Conservation (phyloP, 2,329 filamentous ascomycete genomes). For the Neonectria neomacrospora region DNA sequence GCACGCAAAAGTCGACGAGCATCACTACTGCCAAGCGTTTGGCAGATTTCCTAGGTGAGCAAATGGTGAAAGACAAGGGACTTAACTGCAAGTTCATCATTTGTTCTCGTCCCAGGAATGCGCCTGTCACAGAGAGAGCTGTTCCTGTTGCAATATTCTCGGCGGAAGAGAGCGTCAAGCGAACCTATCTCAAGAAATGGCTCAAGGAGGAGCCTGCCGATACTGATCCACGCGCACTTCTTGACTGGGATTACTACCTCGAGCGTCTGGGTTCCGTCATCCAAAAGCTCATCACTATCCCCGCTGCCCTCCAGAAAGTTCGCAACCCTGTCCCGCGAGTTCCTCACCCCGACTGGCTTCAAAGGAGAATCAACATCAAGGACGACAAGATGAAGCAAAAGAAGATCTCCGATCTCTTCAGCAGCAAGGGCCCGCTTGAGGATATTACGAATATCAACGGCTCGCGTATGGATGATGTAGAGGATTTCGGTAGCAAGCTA, state of each 20-base stretch:
- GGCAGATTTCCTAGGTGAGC: conserved; percentile 95
- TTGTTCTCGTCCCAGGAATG: conserved; percentile 84
- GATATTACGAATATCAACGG: conserved; percentile 76
- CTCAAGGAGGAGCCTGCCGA: conserved; percentile 90
- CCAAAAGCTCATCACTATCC: conserved; percentile 98
- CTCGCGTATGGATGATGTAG: conserved; percentile 72
- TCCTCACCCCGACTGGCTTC: conserved; percentile 95
- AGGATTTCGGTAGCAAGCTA: conserved; percentile 80
- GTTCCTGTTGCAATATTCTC: conserved; percentile 98
- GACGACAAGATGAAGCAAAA: conserved; percentile 99
- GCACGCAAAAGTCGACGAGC: conserved; percentile 95
- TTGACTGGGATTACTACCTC: conserved; percentile 98
- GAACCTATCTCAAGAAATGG: conserved; percentile 93
- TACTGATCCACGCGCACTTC: conserved; percentile 87
- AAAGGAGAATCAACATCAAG: conserved; percentile 91
- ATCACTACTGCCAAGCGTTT: conserved; percentile 96
- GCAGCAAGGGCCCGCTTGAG: conserved; percentile 74
- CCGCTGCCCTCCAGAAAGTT: conserved; percentile 93
- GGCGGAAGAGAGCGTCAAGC: conserved; percentile 87
- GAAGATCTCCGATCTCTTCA: conserved; percentile 89
- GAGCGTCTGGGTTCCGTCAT: conserved; percentile 97
- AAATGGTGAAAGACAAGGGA: conserved; percentile 99
- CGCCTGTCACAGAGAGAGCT: conserved; percentile 93
- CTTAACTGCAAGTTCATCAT: conserved; percentile 99
- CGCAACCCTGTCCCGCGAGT: conserved; percentile 94